Conservation (phyloP, 192 early-diverging fungal species). For the Backusella liffmaniae region DNA sequence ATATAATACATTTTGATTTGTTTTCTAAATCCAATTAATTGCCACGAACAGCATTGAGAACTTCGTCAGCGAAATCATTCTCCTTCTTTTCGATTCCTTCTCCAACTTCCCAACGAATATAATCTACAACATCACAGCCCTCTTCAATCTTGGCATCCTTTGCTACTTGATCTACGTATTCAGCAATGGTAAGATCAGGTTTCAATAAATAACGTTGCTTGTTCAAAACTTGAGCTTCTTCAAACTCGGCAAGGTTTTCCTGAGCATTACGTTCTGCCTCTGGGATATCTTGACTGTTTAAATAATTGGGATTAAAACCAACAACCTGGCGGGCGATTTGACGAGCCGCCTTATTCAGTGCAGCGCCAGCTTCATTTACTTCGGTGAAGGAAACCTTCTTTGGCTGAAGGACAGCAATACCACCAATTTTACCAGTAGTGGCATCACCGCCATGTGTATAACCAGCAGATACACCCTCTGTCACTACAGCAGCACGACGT, state of each 20-base stretch:
- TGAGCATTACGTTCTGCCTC: slow-evolving; percentile 38
- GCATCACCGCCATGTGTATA: slow-evolving; percentile 76
- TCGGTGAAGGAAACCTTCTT: slow-evolving; percentile 20
- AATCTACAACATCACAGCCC: slow-evolving; percentile 62
- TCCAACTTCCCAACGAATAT: slow-evolving; percentile 78
- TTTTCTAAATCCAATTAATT: slow-evolving; percentile 17
- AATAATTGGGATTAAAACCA: slow-evolving; percentile 69
- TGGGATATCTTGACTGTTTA: slow-evolving; percentile 47
- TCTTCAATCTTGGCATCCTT: slow-evolving; percentile 43
- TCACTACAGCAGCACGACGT: slow-evolving; percentile 60
- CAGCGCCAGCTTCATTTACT: slow-evolving; percentile 15
- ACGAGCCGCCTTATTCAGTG: slow-evolving; percentile 57
- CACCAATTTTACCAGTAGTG: slow-evolving; percentile 76
- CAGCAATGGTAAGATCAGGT: slow-evolving; percentile 62
- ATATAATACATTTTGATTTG: slow-evolving; percentile 1
- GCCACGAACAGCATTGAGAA: slow-evolving; percentile 40
- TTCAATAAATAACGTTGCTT: slow-evolving; percentile 77
- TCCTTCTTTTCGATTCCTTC: slow-evolving; percentile 82
- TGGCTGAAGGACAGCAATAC: slow-evolving; percentile 65
- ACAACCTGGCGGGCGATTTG: slow-evolving; percentile 87
- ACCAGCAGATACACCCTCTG: slow-evolving; percentile 39
- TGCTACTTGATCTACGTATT: slow-evolving; percentile 54
- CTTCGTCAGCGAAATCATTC: slow-evolving; percentile 82
- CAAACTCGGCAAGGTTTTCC: slow-evolving; percentile 41
- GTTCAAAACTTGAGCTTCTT: slow-evolving; percentile 60